Evolutionary conservation across 2,329 filamentous ascomycete species (phyloP).

Genomic region (Trichophyton schoenleinii): DNA sequence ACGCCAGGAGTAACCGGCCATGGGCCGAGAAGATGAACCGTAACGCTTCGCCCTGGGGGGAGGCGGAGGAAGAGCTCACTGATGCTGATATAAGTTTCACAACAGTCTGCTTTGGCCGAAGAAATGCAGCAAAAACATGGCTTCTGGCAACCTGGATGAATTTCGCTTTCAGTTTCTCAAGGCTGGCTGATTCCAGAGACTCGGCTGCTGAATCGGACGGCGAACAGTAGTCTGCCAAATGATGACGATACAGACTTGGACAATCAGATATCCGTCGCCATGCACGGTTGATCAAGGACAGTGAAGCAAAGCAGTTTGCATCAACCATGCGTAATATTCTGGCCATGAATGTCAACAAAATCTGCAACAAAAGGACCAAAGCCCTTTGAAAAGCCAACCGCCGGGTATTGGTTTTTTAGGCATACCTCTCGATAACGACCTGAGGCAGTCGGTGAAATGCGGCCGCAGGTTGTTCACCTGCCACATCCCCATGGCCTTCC

Average conservation of each 20-base stretch:
- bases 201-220: slow-evolving; percentile 24
- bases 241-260: slow-evolving; percentile 34
- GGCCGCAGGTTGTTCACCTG: not conserved
- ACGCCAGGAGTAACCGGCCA: slow-evolving; percentile 62
- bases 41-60: slow-evolving; percentile 72
- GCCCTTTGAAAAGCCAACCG: not conserved
- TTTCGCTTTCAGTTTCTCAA: slow-evolving; percentile 49
- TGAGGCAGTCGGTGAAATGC: slow-evolving; percentile 8
- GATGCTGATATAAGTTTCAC: slow-evolving; percentile 74
- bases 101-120: slow-evolving; percentile 56
- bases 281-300: slow-evolving; percentile 32
- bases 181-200: slow-evolving; percentile 31
- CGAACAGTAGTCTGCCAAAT: slow-evolving; percentile 30
- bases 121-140: slow-evolving; percentile 64
- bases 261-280: slow-evolving; percentile 35
- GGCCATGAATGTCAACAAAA: not conserved
- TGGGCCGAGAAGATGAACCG: slow-evolving; percentile 68
- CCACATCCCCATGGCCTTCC: not conserved
- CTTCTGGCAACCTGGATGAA: slow-evolving; percentile 62
- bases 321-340: slow-evolving; percentile 38
- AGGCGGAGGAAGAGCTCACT: slow-evolving; percentile 66
- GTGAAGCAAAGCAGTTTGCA: slow-evolving; percentile 36
- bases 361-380: not conserved
- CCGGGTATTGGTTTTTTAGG: not conserved
- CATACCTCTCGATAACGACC: slow-evolving; percentile 13